Base-by-base conservation (phyloP, 768 basidiomycete genomes). In the Leccinum boreale region DNA sequence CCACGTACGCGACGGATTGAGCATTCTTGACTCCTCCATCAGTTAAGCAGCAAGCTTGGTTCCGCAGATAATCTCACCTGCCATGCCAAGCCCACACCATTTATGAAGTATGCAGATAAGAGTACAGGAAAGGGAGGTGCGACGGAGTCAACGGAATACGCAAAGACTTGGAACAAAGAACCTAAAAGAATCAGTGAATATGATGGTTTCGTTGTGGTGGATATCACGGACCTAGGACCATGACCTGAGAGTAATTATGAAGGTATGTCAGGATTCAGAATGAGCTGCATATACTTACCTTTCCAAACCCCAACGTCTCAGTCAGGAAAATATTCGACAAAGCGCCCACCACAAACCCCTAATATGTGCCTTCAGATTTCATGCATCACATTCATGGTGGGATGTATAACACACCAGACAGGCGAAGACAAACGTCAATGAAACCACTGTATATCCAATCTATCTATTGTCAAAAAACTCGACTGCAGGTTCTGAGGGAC, bases 1-100 rank as follows among this genome's bases (percentile, higher is more conserved):
- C 87, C 12, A 91, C 82, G 58, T 81, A 90, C 8, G 84, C 86
- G 64, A 87, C 87, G 1, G 87, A 80, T 71, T 88, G 87, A 0
- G 89, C 87, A 58, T 89, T 85, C 84, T 89, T 62, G 35, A 59
- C 11, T 21, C 50, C 23, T 50, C 23, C 31, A 31, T 21, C 29
- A 17, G n/a, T 15, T 15, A 15, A 26, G 11, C 11, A 24, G 6
- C 23, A 15, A 24, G 31, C 1, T 44, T 1, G 0, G 10, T 29
- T 36, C 45, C 21, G 14, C 21, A 17, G 57, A 44, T 47, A 31
- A 21, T 50, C 58, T 19, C 45, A 79, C 81, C 68, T 76, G 79
- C 8, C 82, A 60, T 2, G 83, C 72, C 42, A 78, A 57, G 3
- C 85, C 85, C 28, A 83, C 73, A 6, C 85, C 85, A 12, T 75